Conservation (phyloP, 768 basidiomycete genomes). For the Psilocybe azurescens region DNA sequence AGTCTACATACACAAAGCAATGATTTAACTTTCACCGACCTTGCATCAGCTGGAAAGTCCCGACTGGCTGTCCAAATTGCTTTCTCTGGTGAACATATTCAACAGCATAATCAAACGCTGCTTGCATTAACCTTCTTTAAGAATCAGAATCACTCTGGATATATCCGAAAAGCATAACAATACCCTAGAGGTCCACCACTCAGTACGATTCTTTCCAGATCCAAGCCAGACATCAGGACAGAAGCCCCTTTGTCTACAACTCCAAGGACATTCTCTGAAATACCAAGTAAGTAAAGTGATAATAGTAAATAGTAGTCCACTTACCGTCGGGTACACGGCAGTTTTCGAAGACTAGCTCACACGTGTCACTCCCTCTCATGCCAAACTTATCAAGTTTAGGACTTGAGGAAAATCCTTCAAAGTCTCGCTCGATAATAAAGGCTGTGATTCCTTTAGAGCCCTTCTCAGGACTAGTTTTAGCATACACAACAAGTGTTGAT, state of each 20-base stretch:
- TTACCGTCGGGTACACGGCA: constrained; percentile 88
- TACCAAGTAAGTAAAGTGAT: neutral
- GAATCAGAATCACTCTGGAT: constrained; percentile 16
- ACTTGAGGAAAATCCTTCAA: constrained; percentile 85
- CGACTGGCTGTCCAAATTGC: constrained; percentile 88
- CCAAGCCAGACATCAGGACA: constrained; percentile 94
- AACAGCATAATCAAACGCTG: constrained; percentile 87
- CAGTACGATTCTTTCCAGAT: constrained; percentile 89
- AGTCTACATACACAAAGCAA: constrained; percentile 5
- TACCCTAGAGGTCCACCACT: constrained; percentile 93
- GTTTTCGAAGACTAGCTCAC: constrained; percentile 90
- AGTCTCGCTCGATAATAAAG: constrained; percentile 86
- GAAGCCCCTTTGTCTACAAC: constrained; percentile 77
- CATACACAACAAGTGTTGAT: constrained; percentile 91
- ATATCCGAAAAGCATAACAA: constrained; percentile 19
- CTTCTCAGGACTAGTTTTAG: constrained; percentile 79
- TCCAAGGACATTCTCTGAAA: constrained; percentile 83
- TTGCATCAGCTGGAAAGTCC: constrained; percentile 96
- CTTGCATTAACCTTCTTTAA: constrained; percentile 79
- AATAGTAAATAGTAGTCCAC: constrained; percentile 12
- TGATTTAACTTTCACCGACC: constrained; percentile 48
- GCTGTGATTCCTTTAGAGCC: constrained; percentile 91
- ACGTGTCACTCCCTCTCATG: constrained; percentile 96
- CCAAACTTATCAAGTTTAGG: constrained; percentile 96
- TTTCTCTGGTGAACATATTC: constrained; percentile 93